Evolutionary conservation across 805 yeast species (phyloP).

Genomic region (Hanseniaspora clermontiae): DNA sequence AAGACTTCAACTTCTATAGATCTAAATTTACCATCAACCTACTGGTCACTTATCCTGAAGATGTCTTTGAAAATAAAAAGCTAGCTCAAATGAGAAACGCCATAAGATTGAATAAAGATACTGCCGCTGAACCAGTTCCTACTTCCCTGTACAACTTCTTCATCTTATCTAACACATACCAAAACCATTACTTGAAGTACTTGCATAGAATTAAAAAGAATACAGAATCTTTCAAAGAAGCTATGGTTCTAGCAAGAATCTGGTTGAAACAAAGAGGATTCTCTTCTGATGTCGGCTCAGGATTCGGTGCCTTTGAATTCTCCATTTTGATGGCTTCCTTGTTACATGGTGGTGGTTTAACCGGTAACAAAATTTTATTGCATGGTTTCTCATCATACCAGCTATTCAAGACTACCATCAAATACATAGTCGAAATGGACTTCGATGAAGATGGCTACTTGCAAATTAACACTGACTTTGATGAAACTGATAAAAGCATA

Average conservation of each 20-base stretch:
- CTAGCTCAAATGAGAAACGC: slow-evolving; percentile 70
- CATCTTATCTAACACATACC: slow-evolving; percentile 53
- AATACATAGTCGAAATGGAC: slow-evolving; percentile 72
- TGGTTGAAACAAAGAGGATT: slow-evolving; percentile 88
- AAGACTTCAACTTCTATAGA: slow-evolving; percentile 47
- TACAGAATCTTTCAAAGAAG: slow-evolving; percentile 74
- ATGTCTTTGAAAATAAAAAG: slow-evolving; percentile 61
- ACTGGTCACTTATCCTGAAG: slow-evolving; percentile 59
- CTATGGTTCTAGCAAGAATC: slow-evolving; percentile 70
- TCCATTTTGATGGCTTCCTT: slow-evolving; percentile 68
- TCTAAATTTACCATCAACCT: slow-evolving; percentile 63
- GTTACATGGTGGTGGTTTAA: slow-evolving; percentile 67
- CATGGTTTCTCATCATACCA: slow-evolving; percentile 90
- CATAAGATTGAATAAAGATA: slow-evolving; percentile 49
- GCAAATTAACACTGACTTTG: slow-evolving; percentile 42
- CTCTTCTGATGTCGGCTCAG: slow-evolving; percentile 38
- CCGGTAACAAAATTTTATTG: slow-evolving; percentile 62
- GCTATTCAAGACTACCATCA: slow-evolving; percentile 76
- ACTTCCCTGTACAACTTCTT: slow-evolving; percentile 85
- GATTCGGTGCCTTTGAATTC: slow-evolving; percentile 90
- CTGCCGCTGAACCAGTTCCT: slow-evolving; percentile 29
- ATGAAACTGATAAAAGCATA: not conserved
- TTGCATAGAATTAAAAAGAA: slow-evolving; percentile 63
- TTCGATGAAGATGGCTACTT: slow-evolving; percentile 49
- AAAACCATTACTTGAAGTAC: slow-evolving; percentile 59